A percentile compares a stretch with the other conserved stretches of the same genome.
phyloP scores from a whole-genome alignment of 306 rosid genomes.

The Senna siamea region DNA sequence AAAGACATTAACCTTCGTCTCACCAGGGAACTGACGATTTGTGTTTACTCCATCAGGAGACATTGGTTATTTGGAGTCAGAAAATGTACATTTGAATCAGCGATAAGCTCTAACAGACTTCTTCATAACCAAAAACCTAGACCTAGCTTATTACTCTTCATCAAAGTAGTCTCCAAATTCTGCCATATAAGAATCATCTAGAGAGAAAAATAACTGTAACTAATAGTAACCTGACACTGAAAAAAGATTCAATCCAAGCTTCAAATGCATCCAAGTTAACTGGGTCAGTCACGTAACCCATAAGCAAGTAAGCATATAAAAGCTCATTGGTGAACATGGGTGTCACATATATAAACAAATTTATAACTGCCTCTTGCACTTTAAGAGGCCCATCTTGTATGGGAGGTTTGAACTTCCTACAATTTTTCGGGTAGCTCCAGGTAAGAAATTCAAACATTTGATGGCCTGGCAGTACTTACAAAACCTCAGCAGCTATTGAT shows the following conservation, averaged over 20 bases:
- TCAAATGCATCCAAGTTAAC: background rate
- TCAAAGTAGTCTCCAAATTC: background rate
- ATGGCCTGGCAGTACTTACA: background rate
- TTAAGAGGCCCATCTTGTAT: background rate
- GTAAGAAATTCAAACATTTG: background rate
- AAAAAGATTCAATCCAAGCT: background rate
- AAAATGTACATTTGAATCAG: background rate
- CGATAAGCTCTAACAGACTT: background rate
- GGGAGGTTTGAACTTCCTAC: slow-evolving; percentile 6
- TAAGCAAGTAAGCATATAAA: background rate
- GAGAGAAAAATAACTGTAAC: background rate
- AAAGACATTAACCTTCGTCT: background rate
- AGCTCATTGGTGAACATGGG: background rate
- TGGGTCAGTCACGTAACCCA: background rate
- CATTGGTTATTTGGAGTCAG: background rate
- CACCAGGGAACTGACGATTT: background rate
- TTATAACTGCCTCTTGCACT: background rate
- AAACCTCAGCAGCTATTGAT: background rate
- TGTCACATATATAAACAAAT: background rate
- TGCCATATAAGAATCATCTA: background rate
- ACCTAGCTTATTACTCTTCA: background rate
- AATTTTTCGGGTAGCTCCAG: background rate
- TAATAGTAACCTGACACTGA: background rate
- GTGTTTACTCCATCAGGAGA: background rate
- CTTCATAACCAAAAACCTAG: background rate